Percentiles rank a stretch among this genome's conserved stretches.
These are phyloP conservation scores for Pichia inconspicua DNA, from an alignment of 1,139 yeast genomes.

Conservation along the genomic window DNA sequence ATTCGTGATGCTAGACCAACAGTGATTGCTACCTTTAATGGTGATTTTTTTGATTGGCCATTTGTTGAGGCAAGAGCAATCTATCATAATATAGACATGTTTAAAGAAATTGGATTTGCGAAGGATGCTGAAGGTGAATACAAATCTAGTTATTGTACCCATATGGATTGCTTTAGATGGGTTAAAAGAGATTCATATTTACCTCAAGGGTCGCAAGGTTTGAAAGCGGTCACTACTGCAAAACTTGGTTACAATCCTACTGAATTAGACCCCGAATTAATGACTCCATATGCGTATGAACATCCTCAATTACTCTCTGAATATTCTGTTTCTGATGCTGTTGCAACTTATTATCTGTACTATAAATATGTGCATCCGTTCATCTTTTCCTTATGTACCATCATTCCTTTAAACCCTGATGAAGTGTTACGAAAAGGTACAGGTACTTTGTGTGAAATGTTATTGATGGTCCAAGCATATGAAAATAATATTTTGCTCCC, in stretches of 20 bases:
- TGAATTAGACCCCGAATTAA: conserved; percentile 92
- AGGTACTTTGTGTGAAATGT: conserved; percentile 97
- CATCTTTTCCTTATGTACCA: conserved; percentile 89
- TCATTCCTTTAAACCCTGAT: conserved; percentile 93
- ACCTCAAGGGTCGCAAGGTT: conserved; percentile 98
- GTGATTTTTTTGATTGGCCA: conserved; percentile 99
- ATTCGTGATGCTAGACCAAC: conserved; percentile 84
- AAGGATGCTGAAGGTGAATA: conserved; percentile 87
- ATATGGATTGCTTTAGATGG: conserved; percentile 98
- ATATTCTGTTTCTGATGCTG: conserved; percentile 98
- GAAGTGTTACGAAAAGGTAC: conserved; percentile 96
- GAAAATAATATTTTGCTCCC: conserved; percentile 72
- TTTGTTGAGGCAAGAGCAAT: conserved; percentile 85
- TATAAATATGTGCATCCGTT: conserved; percentile 97
- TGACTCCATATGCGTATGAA: conserved; percentile 96
- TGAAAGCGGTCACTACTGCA: conserved; percentile 95
- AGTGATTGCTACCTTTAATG: conserved; percentile 94
- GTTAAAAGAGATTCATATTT: conserved; percentile 96
- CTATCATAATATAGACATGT: conserved; percentile 81
- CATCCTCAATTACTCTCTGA: conserved; percentile 89
- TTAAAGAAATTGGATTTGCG: conserved; percentile 89
- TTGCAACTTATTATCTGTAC: conserved; percentile 92
- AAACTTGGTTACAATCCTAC: conserved; percentile 95
- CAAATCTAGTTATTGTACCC: conserved; percentile 86
- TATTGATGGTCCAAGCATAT: conserved; percentile 94